These are phyloP conservation scores for Pyrenophora graminea DNA, from an alignment of 2,329 filamentous ascomycete species.

Conservation along the genomic window DNA sequence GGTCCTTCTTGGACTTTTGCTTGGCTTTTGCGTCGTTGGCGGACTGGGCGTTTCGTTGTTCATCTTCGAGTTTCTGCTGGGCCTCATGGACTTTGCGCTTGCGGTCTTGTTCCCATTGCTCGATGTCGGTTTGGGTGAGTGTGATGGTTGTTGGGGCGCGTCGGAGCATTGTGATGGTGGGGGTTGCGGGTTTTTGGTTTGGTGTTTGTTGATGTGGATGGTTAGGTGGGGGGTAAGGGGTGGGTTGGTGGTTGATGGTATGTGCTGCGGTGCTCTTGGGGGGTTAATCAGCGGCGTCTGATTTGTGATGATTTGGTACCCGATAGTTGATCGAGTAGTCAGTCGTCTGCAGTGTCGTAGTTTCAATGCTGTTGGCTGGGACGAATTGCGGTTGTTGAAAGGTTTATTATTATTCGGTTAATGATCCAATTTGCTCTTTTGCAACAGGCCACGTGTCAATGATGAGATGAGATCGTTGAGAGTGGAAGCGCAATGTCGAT, in stretches of 20 bases:
- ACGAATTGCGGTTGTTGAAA: not conserved
- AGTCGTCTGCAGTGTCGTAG: too few species aligned
- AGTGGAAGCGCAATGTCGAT: not conserved
- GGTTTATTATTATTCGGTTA: not conserved
- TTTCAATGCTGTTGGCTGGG: too few species aligned
- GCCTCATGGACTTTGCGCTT: constrained; percentile 39
- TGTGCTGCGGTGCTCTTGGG: too few species aligned
- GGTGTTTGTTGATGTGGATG: not conserved
- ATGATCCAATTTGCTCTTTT: too few species aligned
- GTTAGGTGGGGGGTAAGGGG: not conserved
- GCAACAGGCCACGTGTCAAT: not conserved
- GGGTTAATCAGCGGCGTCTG: too few species aligned
- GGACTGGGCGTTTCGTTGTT: constrained; percentile 17
- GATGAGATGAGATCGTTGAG: constrained; percentile 5
- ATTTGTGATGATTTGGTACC: too few species aligned
- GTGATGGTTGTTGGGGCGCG: constrained; percentile 69
- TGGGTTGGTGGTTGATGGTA: not conserved
- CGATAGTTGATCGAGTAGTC: too few species aligned
- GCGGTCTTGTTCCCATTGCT: constrained; percentile 69
- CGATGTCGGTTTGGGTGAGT: constrained; percentile 71
- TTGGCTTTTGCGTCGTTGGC: constrained; percentile 21
- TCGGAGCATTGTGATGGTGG: constrained; percentile 60
- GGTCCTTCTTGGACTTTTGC: constrained; percentile 36
- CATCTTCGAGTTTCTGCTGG: constrained; percentile 25
- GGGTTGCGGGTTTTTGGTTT: not conserved